A percentile compares a stretch with the other conserved stretches of the same genome.
Evolutionary conservation across 371 early-diverging fungal species (phyloP).

Genomic region (Capillidium heterosporum): DNA sequence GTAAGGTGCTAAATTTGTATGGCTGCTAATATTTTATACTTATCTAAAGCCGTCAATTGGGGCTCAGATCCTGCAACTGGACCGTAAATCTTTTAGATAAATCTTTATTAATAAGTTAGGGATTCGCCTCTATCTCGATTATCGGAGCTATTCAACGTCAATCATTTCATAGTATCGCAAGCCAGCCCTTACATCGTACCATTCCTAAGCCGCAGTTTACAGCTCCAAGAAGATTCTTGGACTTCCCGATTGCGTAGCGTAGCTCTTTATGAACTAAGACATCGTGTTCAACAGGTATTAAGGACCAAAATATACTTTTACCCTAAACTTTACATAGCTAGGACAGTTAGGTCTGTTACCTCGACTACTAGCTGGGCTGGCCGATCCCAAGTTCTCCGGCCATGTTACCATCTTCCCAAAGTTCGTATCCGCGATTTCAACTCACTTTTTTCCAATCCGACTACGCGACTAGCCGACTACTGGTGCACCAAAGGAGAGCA

Average conservation of each 20-base stretch:
- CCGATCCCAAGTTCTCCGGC: slow-evolving; percentile 42
- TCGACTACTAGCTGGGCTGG: slow-evolving; percentile 25
- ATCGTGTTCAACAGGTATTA: slow-evolving; percentile 34
- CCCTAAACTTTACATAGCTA: slow-evolving; percentile 13
- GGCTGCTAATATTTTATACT: not conserved
- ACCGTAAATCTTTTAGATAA: slow-evolving; percentile 16
- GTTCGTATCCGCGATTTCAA: slow-evolving; percentile 37
- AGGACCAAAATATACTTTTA: not conserved
- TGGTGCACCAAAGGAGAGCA: slow-evolving; percentile 69
- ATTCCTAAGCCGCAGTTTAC: slow-evolving; percentile 31
- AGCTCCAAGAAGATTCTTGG: slow-evolving; percentile 21
- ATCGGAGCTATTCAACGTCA: slow-evolving; percentile 54
- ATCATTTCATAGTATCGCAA: slow-evolving; percentile 57
- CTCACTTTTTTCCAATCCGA: slow-evolving; percentile 59
- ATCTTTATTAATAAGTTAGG: slow-evolving; percentile 14
- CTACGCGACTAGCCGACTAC: slow-evolving; percentile 39
- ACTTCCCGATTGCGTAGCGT: slow-evolving; percentile 22
- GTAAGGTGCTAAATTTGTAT: slow-evolving; percentile 10
- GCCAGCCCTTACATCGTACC: slow-evolving; percentile 44
- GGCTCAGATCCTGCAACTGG: slow-evolving; percentile 24
- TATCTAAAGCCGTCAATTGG: slow-evolving; percentile 12
- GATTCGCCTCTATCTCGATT: slow-evolving; percentile 39
- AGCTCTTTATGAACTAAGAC: slow-evolving; percentile 34
- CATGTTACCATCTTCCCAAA: slow-evolving; percentile 39
- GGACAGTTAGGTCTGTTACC: slow-evolving; percentile 38